Base-by-base conservation (phyloP, 257 asterid species). In the Catharanthus roseus region DNA sequence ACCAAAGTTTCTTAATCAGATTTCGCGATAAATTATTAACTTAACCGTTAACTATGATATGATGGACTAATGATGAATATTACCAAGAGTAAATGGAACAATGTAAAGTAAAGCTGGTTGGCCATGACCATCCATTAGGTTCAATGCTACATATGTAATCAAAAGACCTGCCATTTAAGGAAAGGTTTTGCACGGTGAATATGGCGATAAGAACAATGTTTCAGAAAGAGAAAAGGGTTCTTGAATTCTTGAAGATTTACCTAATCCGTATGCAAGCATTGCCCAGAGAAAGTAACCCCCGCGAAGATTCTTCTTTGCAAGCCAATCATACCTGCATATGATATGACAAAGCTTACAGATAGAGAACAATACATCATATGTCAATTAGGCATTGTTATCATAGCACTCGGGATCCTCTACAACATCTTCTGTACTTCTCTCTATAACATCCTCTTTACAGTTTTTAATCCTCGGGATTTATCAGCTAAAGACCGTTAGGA, bases 51-150 rank as follows among this genome's bases (percentile, higher is more conserved):
- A 3, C 42, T 38, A n/a, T 38, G 8, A 38, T 38, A 38, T 38
- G 42, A 38, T 38, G 42, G 24, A n/a, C 1, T 15, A 16, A 66
- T 53, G 60, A 66, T 53, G 60, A 28, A 70, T 63, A 3, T 38
- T 84, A 89, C 97, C 97, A 10, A 89, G 93, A 7, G 92, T 91
- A 38, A 88, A 88, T 19, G 97, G 96, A 58, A 91, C 96, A 39
- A 91, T 89, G 86, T 91, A 91, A 49, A 91, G 97, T 77, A 91
- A 85, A 19, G 96, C 97, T 5, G 95, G 97, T 75, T 91, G 97
- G 80, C 97, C 96, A 79, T 88, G 96, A 45, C 97, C 97, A 74
- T 91, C 97, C 97, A 89, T 91, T 86, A 89, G 80, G 85, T 91
- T 91, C 72, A 89, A 51, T 12, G 97, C 96, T 13, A 86, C 81